Conservation (phyloP, 2,329 filamentous ascomycete species). For the Fusarium sp. region DNA sequence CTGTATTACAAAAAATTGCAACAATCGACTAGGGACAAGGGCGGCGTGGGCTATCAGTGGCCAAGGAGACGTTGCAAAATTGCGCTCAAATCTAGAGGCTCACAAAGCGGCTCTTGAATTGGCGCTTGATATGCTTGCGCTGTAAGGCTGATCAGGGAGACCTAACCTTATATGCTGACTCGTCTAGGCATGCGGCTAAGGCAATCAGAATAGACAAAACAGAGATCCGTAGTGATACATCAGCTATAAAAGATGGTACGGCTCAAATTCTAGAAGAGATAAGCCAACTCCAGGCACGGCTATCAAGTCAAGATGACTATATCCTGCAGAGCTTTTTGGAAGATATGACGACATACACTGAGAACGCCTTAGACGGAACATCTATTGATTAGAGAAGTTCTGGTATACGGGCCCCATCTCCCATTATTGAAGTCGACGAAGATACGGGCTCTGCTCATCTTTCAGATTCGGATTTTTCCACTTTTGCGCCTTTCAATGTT, state of each 20-base stretch:
- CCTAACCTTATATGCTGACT: not conserved
- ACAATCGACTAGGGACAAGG: not conserved
- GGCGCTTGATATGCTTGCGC: not conserved
- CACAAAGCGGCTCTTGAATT: not conserved
- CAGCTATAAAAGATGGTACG: not conserved
- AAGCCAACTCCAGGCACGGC: not conserved
- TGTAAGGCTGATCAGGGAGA: not conserved
- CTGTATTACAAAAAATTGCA: not conserved
- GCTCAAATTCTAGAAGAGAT: not conserved
- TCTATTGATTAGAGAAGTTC: not conserved
- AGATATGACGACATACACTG: not conserved
- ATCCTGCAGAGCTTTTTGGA: not conserved
- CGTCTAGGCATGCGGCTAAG: not conserved
- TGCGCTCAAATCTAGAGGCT: not conserved
- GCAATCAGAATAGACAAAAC: not conserved
- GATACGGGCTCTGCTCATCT: rapidly evolving
- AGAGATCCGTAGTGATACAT: not conserved
- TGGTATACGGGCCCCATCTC: not conserved
- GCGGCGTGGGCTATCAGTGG: not conserved
- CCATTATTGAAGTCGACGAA: not conserved
- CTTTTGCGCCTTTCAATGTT: rapidly evolving
- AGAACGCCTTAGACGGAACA: not conserved
- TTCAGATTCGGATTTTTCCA: not conserved
- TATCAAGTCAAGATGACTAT: not conserved
- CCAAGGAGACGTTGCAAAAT: not conserved